A percentile compares a stretch with the other conserved stretches of the same genome.
These are phyloP conservation scores for Podaxis mareebaensis DNA, from an alignment of 768 basidiomycete species.

Conservation along the genomic window DNA sequence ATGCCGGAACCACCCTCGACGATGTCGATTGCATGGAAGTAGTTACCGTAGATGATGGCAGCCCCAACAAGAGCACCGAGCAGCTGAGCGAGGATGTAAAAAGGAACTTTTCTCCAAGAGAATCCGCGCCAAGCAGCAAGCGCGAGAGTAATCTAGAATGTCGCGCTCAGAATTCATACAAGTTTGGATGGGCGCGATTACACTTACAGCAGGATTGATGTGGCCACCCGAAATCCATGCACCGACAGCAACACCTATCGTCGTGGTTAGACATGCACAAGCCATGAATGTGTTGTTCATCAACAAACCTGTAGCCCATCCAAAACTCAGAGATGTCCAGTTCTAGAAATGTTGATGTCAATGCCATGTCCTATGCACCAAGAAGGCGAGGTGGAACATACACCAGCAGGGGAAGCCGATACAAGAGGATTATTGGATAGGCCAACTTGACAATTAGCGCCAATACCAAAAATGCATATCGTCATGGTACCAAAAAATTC, in stretches of 20 bases:
- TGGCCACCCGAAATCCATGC: slow-evolving; percentile 73
- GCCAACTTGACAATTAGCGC: slow-evolving; percentile 51
- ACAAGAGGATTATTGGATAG: slow-evolving; percentile 43
- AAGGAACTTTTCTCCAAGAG: slow-evolving; percentile 72
- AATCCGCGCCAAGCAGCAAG: slow-evolving; percentile 64
- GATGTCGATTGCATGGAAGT: slow-evolving; percentile 67
- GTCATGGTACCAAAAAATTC: slow-evolving; percentile 59
- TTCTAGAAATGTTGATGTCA: slow-evolving; percentile 8
- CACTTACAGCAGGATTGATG: slow-evolving; percentile 59
- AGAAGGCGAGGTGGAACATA: slow-evolving; percentile 30
- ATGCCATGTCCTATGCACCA: neutral
- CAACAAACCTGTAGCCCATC: slow-evolving; percentile 39
- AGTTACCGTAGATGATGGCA: slow-evolving; percentile 64
- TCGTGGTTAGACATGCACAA: neutral
- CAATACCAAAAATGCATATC: slow-evolving; percentile 53
- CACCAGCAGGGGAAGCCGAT: slow-evolving; percentile 46
- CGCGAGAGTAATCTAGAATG: slow-evolving; percentile 59
- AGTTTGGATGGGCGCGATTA: neutral
- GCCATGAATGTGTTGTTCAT: neutral
- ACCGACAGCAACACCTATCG: slow-evolving; percentile 48
- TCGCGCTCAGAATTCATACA: neutral
- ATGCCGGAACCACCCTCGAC: slow-evolving; percentile 57
- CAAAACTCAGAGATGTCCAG: slow-evolving; percentile 39
- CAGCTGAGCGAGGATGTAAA: slow-evolving; percentile 63
- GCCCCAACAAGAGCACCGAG: slow-evolving; percentile 65